These are phyloP conservation scores for Staphylotrichum longicolle DNA, from an alignment of 495 filamentous ascomycete genomes.

Conservation along the genomic window DNA sequence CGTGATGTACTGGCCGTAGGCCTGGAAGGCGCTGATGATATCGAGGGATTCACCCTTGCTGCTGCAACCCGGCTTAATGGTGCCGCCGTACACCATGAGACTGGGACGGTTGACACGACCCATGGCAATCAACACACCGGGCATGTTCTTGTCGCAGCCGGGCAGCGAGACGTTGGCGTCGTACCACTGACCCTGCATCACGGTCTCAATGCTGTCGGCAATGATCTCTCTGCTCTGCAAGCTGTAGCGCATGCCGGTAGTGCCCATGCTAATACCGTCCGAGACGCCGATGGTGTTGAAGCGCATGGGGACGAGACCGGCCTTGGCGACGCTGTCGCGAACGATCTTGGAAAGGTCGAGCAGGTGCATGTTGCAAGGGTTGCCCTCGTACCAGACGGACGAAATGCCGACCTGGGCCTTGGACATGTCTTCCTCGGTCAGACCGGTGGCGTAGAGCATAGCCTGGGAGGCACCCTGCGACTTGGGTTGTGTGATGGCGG, in stretches of 20 bases:
- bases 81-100: constrained; percentile 96
- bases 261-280: constrained; percentile 80
- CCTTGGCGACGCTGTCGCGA: constrained; percentile 76
- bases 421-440: constrained; percentile 78
- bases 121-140: constrained; percentile 97
- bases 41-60: constrained; percentile 77
- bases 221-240: constrained; percentile 94
- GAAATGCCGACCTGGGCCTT: constrained; percentile 97
- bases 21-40: constrained; percentile 95
- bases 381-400: constrained; percentile 84
- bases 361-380: constrained; percentile 99
- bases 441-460: constrained; percentile 94
- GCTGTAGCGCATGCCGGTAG: constrained; percentile 87
- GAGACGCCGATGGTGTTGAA: constrained; percentile 98
- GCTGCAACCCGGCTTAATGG: constrained; percentile 87
- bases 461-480: constrained; percentile 97
- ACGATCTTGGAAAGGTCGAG: constrained; percentile 81
- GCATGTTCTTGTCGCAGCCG: constrained; percentile 99
- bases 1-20: constrained; percentile 91
- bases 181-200: constrained; percentile 99
- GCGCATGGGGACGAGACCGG: constrained; percentile 78
- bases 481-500: constrained; percentile 86
- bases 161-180: constrained; percentile 97
- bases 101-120: constrained; percentile 89
- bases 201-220: constrained; percentile 96